Evolutionary conservation across 192 early-diverging fungal species (phyloP), one percentile per base, ranked within the genome.

Genomic region (Coemansia sp.): DNA sequence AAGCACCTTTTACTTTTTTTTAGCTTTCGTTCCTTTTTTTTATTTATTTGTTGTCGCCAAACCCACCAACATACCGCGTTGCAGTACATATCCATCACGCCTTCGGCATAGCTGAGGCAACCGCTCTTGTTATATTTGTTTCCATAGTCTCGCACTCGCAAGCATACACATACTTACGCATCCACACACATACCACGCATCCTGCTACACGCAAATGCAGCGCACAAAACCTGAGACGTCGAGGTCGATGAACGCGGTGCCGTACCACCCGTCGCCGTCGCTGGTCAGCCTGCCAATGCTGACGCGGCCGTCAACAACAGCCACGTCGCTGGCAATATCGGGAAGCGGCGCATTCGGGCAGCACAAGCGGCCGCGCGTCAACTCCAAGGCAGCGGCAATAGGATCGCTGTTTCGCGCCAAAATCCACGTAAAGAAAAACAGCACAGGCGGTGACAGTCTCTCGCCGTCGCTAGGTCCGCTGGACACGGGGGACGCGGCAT

Each of bases 281-380:
- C 64, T 79, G 61, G 76, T 79, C 22, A 79, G 76, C 32, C 71
- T 79, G 18, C 76, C 76, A 28, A 79, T 79, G 76, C 76, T 79
- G 50, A 61, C 76, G 32, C 76, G 76, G 18, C 76, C 76, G 29
- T 73, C 71, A 45, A 79, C 76, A n/a, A 65, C 71, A 62, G 71
- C 67, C 22, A 29, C 71, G 64, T 31, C 71, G 49, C 65, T 73
- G 34, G 76, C 67, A 29, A 48, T 79, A 32, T 54, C 17, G 36
- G 48, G 25, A 22, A 25, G 17, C 62, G 45, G 32, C 52, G 20
- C n/a, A 8, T 61, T 61, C 12, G 69, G 58, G 31, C 28, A 52
- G 18, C 69, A 69, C 45, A 75, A 72, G 66, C 69, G 77, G 29
- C 66, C 66, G 50, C 69, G 78, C 5, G 69, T 81, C 16, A 72